phyloP scores from a whole-genome alignment of 208 protist species.

The Phytomonas francai region DNA sequence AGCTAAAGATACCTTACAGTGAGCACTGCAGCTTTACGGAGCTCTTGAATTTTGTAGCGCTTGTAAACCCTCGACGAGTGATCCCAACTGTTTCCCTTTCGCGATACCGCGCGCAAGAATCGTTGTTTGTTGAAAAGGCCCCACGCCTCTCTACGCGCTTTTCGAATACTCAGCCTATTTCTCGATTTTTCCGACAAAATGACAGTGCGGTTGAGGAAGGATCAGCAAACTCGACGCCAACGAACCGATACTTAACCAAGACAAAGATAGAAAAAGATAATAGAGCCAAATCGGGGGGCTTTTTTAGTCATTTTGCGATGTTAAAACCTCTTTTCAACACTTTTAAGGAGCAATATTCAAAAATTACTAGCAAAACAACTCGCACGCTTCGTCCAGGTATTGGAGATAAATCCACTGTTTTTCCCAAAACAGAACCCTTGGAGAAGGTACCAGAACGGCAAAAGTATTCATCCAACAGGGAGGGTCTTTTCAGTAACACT shows the following conservation, averaged over 20 bases:
- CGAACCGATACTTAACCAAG: neutral
- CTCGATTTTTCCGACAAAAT: conserved; percentile 32
- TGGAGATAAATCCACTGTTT: neutral
- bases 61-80: conserved; percentile 55
- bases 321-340: neutral
- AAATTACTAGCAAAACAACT: neutral
- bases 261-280: neutral
- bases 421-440: neutral
- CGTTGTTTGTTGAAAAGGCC: conserved; percentile 57
- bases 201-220: neutral
- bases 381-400: neutral
- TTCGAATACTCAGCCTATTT: conserved; percentile 60
- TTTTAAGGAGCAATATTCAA: neutral
- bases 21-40: conserved; percentile 84
- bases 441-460: neutral
- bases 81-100: conserved; percentile 72
- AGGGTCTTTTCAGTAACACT: conserved; percentile 20
- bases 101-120: conserved; percentile 55
- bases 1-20: conserved; percentile 75
- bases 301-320: neutral
- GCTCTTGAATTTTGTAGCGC: conserved; percentile 66
- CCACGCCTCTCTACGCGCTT: conserved; percentile 39
- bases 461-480: neutral
- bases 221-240: neutral
- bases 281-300: neutral